Conservation (phyloP, 345 rosid genomes). For the Rhodomyrtus tomentosa region DNA sequence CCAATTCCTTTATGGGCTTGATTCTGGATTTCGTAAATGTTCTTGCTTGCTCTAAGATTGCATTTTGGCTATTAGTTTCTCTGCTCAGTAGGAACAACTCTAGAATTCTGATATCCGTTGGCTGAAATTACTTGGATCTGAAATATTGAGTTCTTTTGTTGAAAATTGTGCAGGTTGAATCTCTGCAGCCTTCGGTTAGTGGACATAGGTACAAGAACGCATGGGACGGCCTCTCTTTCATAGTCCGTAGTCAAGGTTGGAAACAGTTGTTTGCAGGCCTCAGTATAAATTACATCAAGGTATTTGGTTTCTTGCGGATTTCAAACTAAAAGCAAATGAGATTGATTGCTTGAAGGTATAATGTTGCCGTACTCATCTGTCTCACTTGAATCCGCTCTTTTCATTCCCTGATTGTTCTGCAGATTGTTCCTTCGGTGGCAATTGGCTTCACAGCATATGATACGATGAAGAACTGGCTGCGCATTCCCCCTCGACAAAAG, state of each 20-base stretch:
- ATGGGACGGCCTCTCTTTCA: slow-evolving; percentile 52
- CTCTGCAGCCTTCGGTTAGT: slow-evolving; percentile 37
- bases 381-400: background rate
- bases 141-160: background rate
- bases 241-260: slow-evolving; percentile 79
- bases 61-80: background rate
- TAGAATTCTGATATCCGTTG: background rate
- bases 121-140: background rate
- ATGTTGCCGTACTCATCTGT: background rate
- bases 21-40: background rate
- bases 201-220: slow-evolving; percentile 62
- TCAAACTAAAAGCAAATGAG: background rate
- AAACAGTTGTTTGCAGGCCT: slow-evolving; percentile 91
- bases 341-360: background rate
- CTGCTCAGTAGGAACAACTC: background rate
- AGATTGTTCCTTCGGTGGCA: slow-evolving; percentile 97
- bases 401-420: background rate
- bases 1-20: background rate
- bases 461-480: slow-evolving; percentile 78
- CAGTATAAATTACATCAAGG: slow-evolving; percentile 94
- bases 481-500: slow-evolving; percentile 70
- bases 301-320: background rate
- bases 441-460: slow-evolving; percentile 90
- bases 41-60: background rate
- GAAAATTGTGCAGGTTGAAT: slow-evolving; percentile 52